Conservation (phyloP, 2,329 filamentous ascomycete genomes). For the Didymella sp. region DNA sequence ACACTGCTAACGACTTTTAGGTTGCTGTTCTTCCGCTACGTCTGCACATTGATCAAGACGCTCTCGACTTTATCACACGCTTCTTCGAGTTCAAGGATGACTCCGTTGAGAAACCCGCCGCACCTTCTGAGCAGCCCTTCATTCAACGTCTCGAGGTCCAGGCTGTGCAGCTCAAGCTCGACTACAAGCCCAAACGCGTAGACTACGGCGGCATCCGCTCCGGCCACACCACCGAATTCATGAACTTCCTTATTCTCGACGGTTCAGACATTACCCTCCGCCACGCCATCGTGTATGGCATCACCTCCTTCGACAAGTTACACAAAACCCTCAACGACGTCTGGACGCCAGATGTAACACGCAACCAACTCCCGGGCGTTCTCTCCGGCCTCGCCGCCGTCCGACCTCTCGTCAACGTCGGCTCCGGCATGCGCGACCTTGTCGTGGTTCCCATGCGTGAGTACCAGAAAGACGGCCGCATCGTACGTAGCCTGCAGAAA, state of each 20-base stretch:
- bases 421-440: constrained; percentile 83
- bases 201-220: constrained; percentile 93
- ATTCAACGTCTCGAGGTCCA: constrained; percentile 89
- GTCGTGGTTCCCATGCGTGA: constrained; percentile 89
- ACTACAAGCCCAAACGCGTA: constrained; percentile 98
- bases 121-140: constrained; percentile 76
- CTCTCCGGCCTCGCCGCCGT: constrained; percentile 88
- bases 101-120: constrained; percentile 57
- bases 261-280: constrained; percentile 84
- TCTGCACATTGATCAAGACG: constrained; percentile 95
- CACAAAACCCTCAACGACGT: constrained; percentile 92
- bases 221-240: constrained; percentile 94
- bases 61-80: constrained; percentile 92
- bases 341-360: constrained; percentile 92
- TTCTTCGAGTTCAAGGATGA: constrained; percentile 99
- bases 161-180: constrained; percentile 81
- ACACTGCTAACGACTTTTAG: constrained; percentile 29
- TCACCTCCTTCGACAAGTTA: constrained; percentile 87
- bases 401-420: constrained; percentile 89
- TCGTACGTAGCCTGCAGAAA: constrained; percentile 90
- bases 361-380: constrained; percentile 86
- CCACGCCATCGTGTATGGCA: constrained; percentile 90
- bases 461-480: constrained; percentile 90
- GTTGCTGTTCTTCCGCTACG: constrained; percentile 81
- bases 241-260: constrained; percentile 97